Conservation (phyloP, 805 yeast species). For the Saccharomycopsis olivae region DNA sequence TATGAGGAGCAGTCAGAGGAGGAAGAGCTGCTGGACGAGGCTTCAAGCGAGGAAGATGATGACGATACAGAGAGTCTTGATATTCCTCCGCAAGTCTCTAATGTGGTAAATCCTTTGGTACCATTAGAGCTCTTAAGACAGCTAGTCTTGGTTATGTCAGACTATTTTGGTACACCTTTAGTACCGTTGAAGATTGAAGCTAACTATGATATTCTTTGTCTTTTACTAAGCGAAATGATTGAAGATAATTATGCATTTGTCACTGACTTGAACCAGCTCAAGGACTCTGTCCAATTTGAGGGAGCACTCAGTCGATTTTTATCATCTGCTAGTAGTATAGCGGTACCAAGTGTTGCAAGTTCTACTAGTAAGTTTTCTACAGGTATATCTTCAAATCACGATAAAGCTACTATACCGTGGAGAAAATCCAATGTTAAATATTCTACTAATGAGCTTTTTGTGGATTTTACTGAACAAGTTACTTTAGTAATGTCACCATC, state of each 20-base stretch:
- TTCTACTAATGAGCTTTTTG: conserved; percentile 74
- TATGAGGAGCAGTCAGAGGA: conserved; percentile 52
- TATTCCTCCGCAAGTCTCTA: no score
- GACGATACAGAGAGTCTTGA: background rate
- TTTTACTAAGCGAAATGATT: conserved; percentile 66
- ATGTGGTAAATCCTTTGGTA: conserved; percentile 43
- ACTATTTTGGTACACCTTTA: conserved; percentile 50
- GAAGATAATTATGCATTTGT: conserved; percentile 68
- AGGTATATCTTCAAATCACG: conserved; percentile 7
- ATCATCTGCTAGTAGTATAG: conserved; percentile 26
- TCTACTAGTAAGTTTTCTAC: conserved; percentile 1
- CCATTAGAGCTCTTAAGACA: conserved; percentile 43
- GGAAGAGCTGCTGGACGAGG: conserved; percentile 71
- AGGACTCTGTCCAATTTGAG: conserved; percentile 59
- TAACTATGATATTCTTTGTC: conserved; percentile 58
- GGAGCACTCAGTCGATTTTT: conserved; percentile 45
- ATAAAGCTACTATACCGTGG: conserved; percentile 53
- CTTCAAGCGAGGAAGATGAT: conserved; percentile 34
- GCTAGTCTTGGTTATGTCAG: conserved; percentile 40
- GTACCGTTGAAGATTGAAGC: conserved; percentile 49
- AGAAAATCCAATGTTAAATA: conserved; percentile 59
- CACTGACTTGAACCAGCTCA: conserved; percentile 60
- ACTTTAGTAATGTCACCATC: conserved; percentile 23
- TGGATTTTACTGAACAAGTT: conserved; percentile 66
- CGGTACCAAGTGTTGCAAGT: conserved; percentile 7